A percentile compares a stretch with the other conserved stretches of the same genome.
These are phyloP conservation scores for Mycena amicta DNA, from an alignment of 768 basidiomycete species.

Conservation along the genomic window DNA sequence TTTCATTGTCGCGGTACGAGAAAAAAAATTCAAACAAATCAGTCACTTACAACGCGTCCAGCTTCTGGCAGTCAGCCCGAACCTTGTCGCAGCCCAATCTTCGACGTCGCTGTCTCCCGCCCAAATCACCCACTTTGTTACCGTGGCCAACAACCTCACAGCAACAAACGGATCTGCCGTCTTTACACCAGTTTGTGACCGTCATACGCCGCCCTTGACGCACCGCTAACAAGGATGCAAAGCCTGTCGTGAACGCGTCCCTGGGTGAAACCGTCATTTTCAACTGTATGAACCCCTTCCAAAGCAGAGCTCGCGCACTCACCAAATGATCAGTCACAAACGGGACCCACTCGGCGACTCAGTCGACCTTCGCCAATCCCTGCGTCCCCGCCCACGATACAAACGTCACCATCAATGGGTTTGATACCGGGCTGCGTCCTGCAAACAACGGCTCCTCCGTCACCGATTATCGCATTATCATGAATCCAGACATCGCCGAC, in stretches of 20 bases:
- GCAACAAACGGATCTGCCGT: slow-evolving; percentile 16
- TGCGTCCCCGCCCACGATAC: slow-evolving; percentile 54
- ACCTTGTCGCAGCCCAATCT: slow-evolving; percentile 7
- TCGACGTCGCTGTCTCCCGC: slow-evolving; percentile 7
- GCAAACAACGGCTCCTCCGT: slow-evolving; percentile 49
- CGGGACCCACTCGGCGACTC: slow-evolving; percentile 56
- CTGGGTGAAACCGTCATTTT: slow-evolving; percentile 55
- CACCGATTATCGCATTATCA: slow-evolving; percentile 47
- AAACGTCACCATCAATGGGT: slow-evolving; percentile 56
- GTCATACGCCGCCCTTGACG: neutral
- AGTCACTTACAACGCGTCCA: neutral
- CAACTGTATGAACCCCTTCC: slow-evolving; percentile 37
- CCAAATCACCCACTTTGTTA: slow-evolving; percentile 14
- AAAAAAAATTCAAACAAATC: neutral
- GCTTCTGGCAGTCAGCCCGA: slow-evolving; percentile 1
- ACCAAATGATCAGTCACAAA: slow-evolving; percentile 42
- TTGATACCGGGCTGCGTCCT: slow-evolving; percentile 55
- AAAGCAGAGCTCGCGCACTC: neutral
- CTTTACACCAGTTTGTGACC: slow-evolving; percentile 15
- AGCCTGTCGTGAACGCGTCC: slow-evolving; percentile 42
- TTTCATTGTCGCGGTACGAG: neutral
- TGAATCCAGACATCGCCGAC: slow-evolving; percentile 42
- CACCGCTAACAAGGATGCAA: neutral
- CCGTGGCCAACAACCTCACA: slow-evolving; percentile 19
- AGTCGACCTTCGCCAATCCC: slow-evolving; percentile 57